A percentile compares a stretch with the other conserved stretches of the same genome.
Evolutionary conservation across 2,329 filamentous ascomycete species (phyloP).

Genomic region (Colletotrichum ledebouriae): DNA sequence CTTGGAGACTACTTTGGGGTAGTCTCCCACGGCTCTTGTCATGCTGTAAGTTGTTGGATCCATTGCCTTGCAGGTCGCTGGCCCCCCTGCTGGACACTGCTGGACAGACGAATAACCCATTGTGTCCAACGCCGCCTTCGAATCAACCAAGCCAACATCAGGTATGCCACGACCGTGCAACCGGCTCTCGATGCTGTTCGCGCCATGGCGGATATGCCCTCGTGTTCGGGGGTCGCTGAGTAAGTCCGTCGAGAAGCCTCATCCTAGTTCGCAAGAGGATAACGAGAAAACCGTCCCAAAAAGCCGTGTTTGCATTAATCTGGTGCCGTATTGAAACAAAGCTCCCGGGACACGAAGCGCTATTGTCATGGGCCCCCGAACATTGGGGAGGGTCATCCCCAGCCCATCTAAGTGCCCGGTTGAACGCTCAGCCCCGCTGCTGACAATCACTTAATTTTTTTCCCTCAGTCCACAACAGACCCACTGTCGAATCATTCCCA

Average conservation of each 20-base stretch:
- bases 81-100: no score
- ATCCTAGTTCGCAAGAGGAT: conserved; percentile 10
- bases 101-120: conserved; percentile 17
- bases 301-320: conserved; percentile 16
- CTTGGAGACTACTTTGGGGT: background rate
- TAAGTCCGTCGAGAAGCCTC: conserved; percentile 6
- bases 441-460: conserved; percentile 9
- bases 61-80: conserved; percentile 14
- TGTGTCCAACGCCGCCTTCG: conserved; percentile 7
- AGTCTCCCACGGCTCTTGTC: conserved; percentile 19
- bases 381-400: conserved; percentile 15
- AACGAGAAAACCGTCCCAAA: conserved; percentile 8
- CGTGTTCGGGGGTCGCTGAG: conserved; percentile 4
- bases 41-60: background rate
- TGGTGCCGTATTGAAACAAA: conserved; percentile 37
- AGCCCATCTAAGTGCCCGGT: conserved; percentile 1
- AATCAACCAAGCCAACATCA: conserved; percentile 1
- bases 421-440: conserved; percentile 10
- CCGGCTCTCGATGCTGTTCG: background rate
- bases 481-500: conserved; percentile 26
- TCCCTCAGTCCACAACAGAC: conserved; percentile 30
- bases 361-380: conserved; percentile 23
- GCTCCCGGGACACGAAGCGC: conserved; percentile 15
- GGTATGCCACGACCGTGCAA: conserved; percentile 14
- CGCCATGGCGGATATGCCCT: background rate